Conservation (phyloP, 2,329 filamentous ascomycete species). For the Trichoderma sp. region DNA sequence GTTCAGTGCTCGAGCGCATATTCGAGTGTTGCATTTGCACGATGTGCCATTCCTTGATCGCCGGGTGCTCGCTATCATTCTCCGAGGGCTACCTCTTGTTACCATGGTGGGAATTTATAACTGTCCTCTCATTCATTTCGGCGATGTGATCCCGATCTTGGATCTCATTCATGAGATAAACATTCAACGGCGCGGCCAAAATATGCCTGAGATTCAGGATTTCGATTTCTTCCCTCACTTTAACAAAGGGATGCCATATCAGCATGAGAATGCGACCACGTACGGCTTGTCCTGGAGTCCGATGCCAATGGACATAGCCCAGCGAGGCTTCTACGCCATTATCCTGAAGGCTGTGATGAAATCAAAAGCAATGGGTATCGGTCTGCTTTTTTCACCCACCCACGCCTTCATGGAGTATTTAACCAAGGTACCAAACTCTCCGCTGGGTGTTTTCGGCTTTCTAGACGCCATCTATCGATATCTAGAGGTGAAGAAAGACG, state of each 20-base stretch:
- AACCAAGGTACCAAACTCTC: constrained; percentile 37
- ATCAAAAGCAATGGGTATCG: constrained; percentile 37
- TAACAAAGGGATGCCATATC: constrained; percentile 37
- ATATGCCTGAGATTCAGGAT: constrained; percentile 31
- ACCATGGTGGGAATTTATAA: constrained; percentile 44
- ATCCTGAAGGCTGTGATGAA: constrained; percentile 44
- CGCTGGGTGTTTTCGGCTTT: constrained; percentile 38
- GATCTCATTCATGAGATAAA: constrained; percentile 46
- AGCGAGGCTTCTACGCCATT: constrained; percentile 42
- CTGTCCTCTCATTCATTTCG: constrained; percentile 45
- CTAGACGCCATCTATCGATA: constrained; percentile 43
- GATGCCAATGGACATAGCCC: constrained; percentile 35
- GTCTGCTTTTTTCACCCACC: constrained; percentile 39
- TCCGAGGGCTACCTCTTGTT: constrained; percentile 40
- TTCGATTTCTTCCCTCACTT: constrained; percentile 45
- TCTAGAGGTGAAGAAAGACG: constrained; percentile 31
- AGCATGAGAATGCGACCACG: constrained; percentile 15
- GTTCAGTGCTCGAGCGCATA: constrained; percentile 26
- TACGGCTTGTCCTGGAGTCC: constrained; percentile 42
- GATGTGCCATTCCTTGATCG: constrained; percentile 41
- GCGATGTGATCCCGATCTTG: constrained; percentile 41
- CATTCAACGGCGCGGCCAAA: constrained; percentile 28
- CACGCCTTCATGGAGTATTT: constrained; percentile 41
- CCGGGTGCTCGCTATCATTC: constrained; percentile 42
- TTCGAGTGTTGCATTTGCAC: constrained; percentile 39